Base-by-base conservation (phyloP, 371 early-diverging fungal species). In the Massospora cicadina region DNA sequence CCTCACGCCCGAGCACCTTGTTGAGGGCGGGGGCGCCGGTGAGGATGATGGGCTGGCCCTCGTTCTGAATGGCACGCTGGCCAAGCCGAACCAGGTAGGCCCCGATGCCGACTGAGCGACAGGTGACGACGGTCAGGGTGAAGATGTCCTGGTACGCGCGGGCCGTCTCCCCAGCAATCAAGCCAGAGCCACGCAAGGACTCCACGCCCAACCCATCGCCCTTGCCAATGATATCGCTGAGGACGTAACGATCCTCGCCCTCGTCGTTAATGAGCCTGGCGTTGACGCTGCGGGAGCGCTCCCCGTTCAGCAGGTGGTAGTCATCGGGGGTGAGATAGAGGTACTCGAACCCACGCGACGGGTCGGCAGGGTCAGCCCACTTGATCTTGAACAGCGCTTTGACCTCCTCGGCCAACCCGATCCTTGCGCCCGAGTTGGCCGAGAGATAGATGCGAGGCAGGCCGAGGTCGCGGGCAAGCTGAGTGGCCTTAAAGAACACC, bases 361-460 rank as follows among this genome's bases (percentile, higher is more conserved):
- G 91, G 71, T 88, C 85, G n/a, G 68, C 66, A 24, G 74, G 66
- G 60, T 95, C 91, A 70, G 83, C 81, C 93, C 95, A 96, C 43
- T 86, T 86, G 63, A 88, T 82, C 66, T 81, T 83, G 83, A 93
- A 92, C 68, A 85, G 79, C 57, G 79, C 75, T 65, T 85, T 85
- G 29, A 98, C 78, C 69, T 94, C 93, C 66, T 91, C 92, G 55
- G 95, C 95, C 55, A 99, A 82, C 43, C 98, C 98, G 67, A 99
- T 95, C 68, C 98, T 89, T n/a, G 98, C 99, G 67, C 99, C 99
- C 65, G 95, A 95, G 84, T 98, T 99, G 68, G 97, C 97, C 55
- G 95, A 91, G 63, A 99, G 76, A 81, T 96, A 98, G 29, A 98
- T 77, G 68, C 98, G 89, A 33, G 98, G 98, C 32, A 93, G 74